These are phyloP conservation scores for Xerocomellus amylosporus DNA, from an alignment of 768 basidiomycete genomes.

Conservation along the genomic window DNA sequence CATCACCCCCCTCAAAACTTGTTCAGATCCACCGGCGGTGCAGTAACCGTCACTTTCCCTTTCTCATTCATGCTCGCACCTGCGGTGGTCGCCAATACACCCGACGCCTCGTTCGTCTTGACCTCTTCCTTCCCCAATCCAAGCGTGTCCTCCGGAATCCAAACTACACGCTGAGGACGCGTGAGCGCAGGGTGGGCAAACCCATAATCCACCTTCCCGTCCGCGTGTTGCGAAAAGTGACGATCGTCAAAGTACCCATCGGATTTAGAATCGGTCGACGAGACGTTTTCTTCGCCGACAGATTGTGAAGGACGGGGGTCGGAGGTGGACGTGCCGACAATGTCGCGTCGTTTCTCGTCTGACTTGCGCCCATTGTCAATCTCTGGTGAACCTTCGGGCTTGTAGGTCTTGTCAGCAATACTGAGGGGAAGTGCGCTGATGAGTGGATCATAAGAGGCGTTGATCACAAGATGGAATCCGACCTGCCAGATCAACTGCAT, in stretches of 20 bases:
- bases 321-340: slow-evolving; percentile 5
- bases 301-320: background rate
- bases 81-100: slow-evolving; percentile 48
- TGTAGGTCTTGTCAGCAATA: slow-evolving; percentile 67
- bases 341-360: slow-evolving; percentile 16
- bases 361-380: slow-evolving; percentile 1
- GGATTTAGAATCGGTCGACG: slow-evolving; percentile 1
- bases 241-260: slow-evolving; percentile 15
- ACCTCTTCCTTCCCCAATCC: slow-evolving; percentile 61
- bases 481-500: slow-evolving; percentile 32
- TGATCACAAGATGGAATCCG: slow-evolving; percentile 71
- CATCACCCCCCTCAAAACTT: slow-evolving; percentile 24
- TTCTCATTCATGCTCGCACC: slow-evolving; percentile 59
- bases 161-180: slow-evolving; percentile 72
- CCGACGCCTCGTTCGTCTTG: slow-evolving; percentile 47
- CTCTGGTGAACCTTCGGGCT: slow-evolving; percentile 13
- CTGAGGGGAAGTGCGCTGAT: slow-evolving; percentile 71
- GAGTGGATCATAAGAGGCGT: slow-evolving; percentile 79
- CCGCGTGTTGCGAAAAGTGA: slow-evolving; percentile 24
- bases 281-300: background rate
- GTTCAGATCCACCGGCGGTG: slow-evolving; percentile 25
- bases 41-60: slow-evolving; percentile 46
- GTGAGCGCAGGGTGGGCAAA: slow-evolving; percentile 87
- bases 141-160: slow-evolving; percentile 73
- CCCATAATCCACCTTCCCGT: slow-evolving; percentile 47